phyloP scores from a whole-genome alignment of 495 filamentous ascomycete genomes.

The Parmelia sp. region DNA sequence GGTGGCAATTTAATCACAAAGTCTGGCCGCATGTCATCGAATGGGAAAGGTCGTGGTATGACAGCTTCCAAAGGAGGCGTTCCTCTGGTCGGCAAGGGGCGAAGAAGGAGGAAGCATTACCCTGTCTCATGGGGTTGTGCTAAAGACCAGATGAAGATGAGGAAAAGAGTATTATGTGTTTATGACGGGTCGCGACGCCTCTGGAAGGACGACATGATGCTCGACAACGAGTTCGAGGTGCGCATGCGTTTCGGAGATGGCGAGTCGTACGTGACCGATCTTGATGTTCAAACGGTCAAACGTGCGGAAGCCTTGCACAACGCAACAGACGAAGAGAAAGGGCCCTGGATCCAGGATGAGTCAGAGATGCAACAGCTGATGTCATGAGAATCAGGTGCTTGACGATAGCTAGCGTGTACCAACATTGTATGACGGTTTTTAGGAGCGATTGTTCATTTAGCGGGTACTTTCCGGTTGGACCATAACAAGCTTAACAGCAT shows the following conservation, averaged over 20 bases:
- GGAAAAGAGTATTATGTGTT: conserved; percentile 89
- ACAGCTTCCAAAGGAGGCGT: conserved; percentile 49
- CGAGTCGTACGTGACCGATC: conserved; percentile 76
- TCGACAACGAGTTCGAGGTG: conserved; percentile 90
- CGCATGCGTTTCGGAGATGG: conserved; percentile 65
- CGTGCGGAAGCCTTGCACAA: conserved; percentile 73
- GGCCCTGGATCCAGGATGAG: conserved; percentile 57
- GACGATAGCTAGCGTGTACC: not conserved
- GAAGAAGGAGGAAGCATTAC: conserved; percentile 87
- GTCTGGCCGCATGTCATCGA: conserved; percentile 31
- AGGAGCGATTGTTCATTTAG: conserved; percentile 4
- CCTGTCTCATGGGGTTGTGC: conserved; percentile 88
- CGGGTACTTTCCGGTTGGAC: not conserved
- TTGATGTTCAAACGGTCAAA: conserved; percentile 85
- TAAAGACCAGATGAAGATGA: conserved; percentile 88
- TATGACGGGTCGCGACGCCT: conserved; percentile 85
- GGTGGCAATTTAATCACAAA: conserved; percentile 47
- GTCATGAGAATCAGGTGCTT: not conserved
- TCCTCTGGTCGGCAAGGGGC: conserved; percentile 55
- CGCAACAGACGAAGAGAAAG: conserved; percentile 77
- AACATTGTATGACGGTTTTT: conserved; percentile 2
- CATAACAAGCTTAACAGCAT: not conserved
- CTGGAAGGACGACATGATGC: conserved; percentile 99
- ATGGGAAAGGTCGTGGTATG: conserved; percentile 38
- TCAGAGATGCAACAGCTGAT: not conserved